Base-by-base conservation (phyloP, 2,329 filamentous ascomycete genomes). In the Graphilbum ipis-grandicollis region DNA sequence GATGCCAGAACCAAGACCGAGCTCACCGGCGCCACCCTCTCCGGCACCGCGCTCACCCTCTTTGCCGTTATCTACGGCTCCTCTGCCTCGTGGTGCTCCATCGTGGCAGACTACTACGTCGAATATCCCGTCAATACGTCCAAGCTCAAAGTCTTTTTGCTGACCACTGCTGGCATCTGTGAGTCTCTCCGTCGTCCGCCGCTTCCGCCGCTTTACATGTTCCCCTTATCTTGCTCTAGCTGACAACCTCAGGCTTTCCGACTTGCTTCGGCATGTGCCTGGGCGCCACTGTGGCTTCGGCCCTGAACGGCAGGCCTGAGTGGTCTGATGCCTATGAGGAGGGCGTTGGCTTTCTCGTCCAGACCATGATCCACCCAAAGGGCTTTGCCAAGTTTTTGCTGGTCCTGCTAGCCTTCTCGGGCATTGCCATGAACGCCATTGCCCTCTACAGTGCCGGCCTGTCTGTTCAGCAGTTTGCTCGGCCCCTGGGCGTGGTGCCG, bases 371-470 rank as follows among this genome's bases (percentile, higher is more conserved):
- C 1, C 53, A 58, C 2, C 63, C 66, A 4, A 65, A 63, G 0
- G 68, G 68, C 31, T 76, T 78, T 43, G 72, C 71, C 39, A 71
- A 71, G 44, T 75, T 78, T 45, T 55, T 76, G 18, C 64, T 72
- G 2, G 71, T 76, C 3, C 50, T 77, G 9, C 60, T 76, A 18
- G 62, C 67, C 4, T 58, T 75, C 28, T 58, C 55, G 6, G 59
- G 59, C 34, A 59, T 65, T 40, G 59, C 59, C 44, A 57, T 63
- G 40, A 66, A 63, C 42, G 56, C 57, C 34, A 59, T 66, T 42
- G 54, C 52, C 23, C 58, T 65, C 23, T 59, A 59, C 48, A 52
- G 49, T 22, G 52, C 53, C 5, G 54, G 54, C 22, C 48, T 59
- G 31, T 54, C 53, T 3, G 49, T 52, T 23, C 55, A 59, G 44